Conservation (phyloP, 257 asterid genomes). For the Sherardia arvensis region DNA sequence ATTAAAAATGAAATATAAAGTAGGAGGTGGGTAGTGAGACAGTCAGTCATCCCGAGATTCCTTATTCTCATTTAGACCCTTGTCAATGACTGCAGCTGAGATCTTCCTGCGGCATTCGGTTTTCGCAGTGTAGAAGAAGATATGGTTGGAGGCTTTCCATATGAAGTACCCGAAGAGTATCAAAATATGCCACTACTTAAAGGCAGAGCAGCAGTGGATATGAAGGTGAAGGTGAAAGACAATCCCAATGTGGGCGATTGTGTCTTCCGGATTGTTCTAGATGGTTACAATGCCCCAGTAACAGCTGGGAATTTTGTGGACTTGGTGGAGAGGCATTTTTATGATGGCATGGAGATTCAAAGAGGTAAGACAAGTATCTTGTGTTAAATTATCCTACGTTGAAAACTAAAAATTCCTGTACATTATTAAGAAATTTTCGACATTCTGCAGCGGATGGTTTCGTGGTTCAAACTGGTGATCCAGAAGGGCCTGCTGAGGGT, state of each 20-base stretch:
- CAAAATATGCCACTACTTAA: conserved; percentile 78
- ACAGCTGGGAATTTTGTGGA: conserved; percentile 92
- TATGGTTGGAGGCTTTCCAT: conserved; percentile 97
- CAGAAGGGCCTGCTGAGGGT: conserved; percentile 99
- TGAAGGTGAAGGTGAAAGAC: conserved; percentile 97
- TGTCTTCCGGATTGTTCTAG: conserved; percentile 74
- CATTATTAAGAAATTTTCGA: conserved; percentile 9
- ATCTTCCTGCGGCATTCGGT: conserved; percentile 99
- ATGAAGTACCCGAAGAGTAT: conserved; percentile 91
- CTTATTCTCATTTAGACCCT: conserved; percentile 77
- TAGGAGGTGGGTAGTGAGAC: conserved; percentile 19
- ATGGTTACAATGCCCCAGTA: conserved; percentile 96
- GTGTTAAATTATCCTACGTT: background rate
- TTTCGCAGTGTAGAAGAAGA: conserved; percentile 99
- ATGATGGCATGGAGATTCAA: conserved; percentile 98
- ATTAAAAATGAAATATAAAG: conserved; percentile 16
- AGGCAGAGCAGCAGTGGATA: conserved; percentile 95
- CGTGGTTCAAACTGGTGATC: conserved; percentile 99
- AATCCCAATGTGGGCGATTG: conserved; percentile 77
- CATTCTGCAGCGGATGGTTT: conserved; percentile 85
- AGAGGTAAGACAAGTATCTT: conserved; percentile 48
- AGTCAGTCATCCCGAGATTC: conserved; percentile 36
- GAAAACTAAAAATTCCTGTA: background rate
- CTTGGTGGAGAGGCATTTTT: conserved; percentile 90
- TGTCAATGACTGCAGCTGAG: conserved; percentile 99